Evolutionary conservation across 1,284 basidiomycete genomes (phyloP), one percentile per base, ranked within the genome.

Genomic region (Heliocybe sulcata): DNA sequence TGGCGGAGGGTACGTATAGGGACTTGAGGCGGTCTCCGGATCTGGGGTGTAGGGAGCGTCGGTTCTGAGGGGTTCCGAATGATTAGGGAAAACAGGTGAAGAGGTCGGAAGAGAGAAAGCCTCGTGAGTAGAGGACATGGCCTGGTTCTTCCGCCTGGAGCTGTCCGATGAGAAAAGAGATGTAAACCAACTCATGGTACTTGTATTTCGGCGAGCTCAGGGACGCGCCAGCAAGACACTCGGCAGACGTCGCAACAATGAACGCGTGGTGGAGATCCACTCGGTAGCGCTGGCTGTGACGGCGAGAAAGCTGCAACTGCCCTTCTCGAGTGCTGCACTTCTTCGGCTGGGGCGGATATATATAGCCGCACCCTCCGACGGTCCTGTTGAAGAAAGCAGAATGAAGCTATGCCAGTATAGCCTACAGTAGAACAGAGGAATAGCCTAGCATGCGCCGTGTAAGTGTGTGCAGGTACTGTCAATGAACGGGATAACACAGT

Each of bases 91-190:
- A 58, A 74, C 71, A 23, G 86, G 85, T 29, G 87, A 87, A 26
- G 84, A 81, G 3, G 83, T 82, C 52, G 85, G 86, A 48, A 90
- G 74, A 53, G 87, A 86, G 71, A 90, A 90, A 53, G 88, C 88
- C 64, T 90, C 87, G 65, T 85, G 80, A 14, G 89, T 90, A 20
- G 80, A 81, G 19, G 78, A 81, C 58, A 90, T 77, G 48, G 85
- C 79, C 68, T 85, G 62, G 74, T 82, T 64, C 75, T 77, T 64
- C 78, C 73, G 78, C 62, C 77, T 74, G 47, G 72, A 67, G 48
- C 68, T 70, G 58, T 76, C 74, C 48, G 72, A 65, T 25, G 77
- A 74, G 68, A 90, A 88, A 56, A 87, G 70, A 60, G 78, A 80
- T 42, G 76, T 70, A 54, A 90, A 71, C 87, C 87, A 90, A 72